Evolutionary conservation across 2,329 filamentous ascomycete species (phyloP).

Genomic region (Colletotrichum camelliae): DNA sequence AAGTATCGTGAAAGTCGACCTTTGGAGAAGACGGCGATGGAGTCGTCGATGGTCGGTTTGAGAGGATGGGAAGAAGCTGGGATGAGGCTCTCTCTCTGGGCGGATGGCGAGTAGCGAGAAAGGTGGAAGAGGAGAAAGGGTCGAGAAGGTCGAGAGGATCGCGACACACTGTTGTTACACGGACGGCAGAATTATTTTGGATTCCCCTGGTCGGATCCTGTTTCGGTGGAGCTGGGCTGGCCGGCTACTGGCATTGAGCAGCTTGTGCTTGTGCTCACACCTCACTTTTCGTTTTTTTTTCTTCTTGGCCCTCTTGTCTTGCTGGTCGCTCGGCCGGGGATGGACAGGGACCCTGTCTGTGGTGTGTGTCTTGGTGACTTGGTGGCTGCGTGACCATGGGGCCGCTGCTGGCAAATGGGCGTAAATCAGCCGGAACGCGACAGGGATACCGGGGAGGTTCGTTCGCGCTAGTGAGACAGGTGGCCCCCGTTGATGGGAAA

Average conservation of each 20-base stretch:
- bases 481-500: conserved; percentile 20
- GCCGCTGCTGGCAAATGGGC: conserved; percentile 20
- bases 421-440: conserved; percentile 23
- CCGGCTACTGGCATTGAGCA: conserved; percentile 10
- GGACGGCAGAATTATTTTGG: conserved; percentile 23
- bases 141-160: conserved; percentile 13
- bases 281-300: neutral
- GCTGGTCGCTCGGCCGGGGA: conserved; percentile 2
- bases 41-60: neutral
- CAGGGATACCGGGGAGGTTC: conserved; percentile 23
- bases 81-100: neutral
- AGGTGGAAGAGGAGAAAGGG: neutral
- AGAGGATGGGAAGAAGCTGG: neutral
- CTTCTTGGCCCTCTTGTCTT: neutral
- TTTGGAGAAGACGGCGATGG: neutral
- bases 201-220: conserved; percentile 20
- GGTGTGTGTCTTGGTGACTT: conserved; percentile 10
- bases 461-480: conserved; percentile 25
- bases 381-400: conserved; percentile 22
- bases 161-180: conserved; percentile 23
- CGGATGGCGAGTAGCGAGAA: neutral
- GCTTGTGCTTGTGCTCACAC: conserved; percentile 15
- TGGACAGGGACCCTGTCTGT: conserved; percentile 9
- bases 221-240: conserved; percentile 16
- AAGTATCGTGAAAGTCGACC: neutral